Base-by-base conservation (phyloP, 495 filamentous ascomycete species). In the Hyaloscypha bicolor region DNA sequence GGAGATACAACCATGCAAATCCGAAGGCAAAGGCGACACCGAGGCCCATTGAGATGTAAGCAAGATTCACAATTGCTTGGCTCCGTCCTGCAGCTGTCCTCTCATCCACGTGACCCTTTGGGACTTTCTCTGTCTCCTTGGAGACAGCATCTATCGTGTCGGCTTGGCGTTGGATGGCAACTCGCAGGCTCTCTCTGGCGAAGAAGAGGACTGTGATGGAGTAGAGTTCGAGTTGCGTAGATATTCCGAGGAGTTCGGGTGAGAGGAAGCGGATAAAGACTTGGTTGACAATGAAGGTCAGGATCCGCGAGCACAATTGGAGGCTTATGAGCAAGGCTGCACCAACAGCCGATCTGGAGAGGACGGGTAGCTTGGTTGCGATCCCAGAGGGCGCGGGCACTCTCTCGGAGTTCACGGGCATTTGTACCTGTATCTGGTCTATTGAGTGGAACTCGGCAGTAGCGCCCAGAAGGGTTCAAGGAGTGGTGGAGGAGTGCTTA, bases 251-350 rank as follows among this genome's bases (percentile, higher is more conserved):
- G 0, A 93, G 81, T 52, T 90, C 84, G 0, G 95, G 94, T 0
- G 93, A 94, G 25, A 98, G 79, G 72, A 88, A 93, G 45, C 93
- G 92, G 5, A 99, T 81, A 12, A 97, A 87, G 57, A 95, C 62
- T 76, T 98, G 93, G 81, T 98, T 98, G 64, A 94, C 88, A 55
- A 86, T 76, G 77, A 99, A 99, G 31, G 95, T 97, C 67, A 97
- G 79, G 52, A 90, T 86, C 58, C 94, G 90, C 16, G 93, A 97
- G 42, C 80, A 79, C 71, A 98, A 80, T 76, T 97, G 94, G 22
- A 97, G 86, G 60, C 92, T 79, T 72, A 99, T 93, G 63, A 99
- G 83, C 68, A 93, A 86, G 11, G 91, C 91, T 30, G 93, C 94
- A 22, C 92, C 93, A 57, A 85, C 79, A 22, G 85, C 84, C 8